Base-by-base conservation (phyloP, 1,284 basidiomycete genomes). In the Ganoderma resinaceum region DNA sequence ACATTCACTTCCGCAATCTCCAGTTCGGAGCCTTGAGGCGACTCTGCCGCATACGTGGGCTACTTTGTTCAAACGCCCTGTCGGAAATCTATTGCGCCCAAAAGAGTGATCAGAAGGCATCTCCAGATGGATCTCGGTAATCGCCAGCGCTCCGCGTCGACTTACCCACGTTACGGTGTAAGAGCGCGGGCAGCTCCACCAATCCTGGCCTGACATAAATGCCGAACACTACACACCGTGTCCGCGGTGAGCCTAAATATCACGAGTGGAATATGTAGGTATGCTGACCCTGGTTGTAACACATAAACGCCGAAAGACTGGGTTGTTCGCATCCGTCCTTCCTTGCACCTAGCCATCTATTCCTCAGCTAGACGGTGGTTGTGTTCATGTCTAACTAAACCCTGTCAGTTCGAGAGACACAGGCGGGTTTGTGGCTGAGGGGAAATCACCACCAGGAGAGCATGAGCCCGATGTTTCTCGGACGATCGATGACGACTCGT, bases 21-120 rank as follows among this genome's bases (percentile, higher is more conserved):
- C 31, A 57, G 57, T 40, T 31, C 58, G 57, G 61, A 49, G 53
- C 43, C 63, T 63, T 61, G 35, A 37, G 35, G 42, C 37, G 49
- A 20, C 40, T 38, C 61, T 58, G 58, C 70, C 65, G 11, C 62
- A 60, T 67, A 40, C 35, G 66, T 35, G 43, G 61, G 46, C 63
- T 71, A 40, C 70, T 62, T 69, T 71, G 67, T 71, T 69, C 63
- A 65, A 14, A 63, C 65, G 67, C 35, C 42, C 63, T 66, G 66
- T 57, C 16, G 40, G 33, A 37, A 62, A 52, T 58, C 59, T 61
- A 58, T 66, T 38, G 35, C 58, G 58, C 35, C 16, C 26, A 33
- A 35, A 46, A 42, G 38, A 42, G 40, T 62, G 62, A 69, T 71
- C 70, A 69, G 70, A 71, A 69, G 37, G 29, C n/a, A 63, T 58